Evolutionary conservation across 208 protist genomes (phyloP).

Genomic region (Wallacemonas sp.): DNA sequence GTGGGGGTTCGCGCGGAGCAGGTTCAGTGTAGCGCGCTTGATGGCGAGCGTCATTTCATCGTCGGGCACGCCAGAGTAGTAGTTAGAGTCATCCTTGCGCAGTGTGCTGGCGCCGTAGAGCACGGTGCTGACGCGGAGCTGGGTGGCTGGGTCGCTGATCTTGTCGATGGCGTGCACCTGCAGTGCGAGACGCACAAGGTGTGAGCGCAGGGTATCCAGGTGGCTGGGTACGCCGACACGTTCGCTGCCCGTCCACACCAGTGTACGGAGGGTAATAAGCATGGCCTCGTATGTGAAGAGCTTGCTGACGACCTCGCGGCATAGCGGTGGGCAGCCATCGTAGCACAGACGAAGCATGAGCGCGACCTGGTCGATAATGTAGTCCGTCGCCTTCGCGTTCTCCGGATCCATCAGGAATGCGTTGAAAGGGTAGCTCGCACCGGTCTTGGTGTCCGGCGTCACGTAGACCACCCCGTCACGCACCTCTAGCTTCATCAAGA

Average conservation of each 20-base stretch:
- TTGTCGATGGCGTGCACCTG: slow-evolving; percentile 48
- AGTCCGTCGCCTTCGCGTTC: slow-evolving; percentile 24
- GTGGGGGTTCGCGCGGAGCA: slow-evolving; percentile 64
- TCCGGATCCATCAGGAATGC: slow-evolving; percentile 32
- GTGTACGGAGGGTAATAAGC: slow-evolving; percentile 31
- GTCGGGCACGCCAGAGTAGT: slow-evolving; percentile 44
- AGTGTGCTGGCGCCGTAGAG: slow-evolving; percentile 70
- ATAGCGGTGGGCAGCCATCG: slow-evolving; percentile 53
- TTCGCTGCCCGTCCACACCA: slow-evolving; percentile 47
- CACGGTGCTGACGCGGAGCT: slow-evolving; percentile 62
- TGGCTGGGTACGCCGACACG: slow-evolving; percentile 23
- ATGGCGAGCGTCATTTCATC: slow-evolving; percentile 42
- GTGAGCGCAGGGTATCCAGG: slow-evolving; percentile 47
- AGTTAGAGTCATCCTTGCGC: slow-evolving; percentile 21
- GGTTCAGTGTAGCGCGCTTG: slow-evolving; percentile 38
- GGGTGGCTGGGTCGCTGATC: slow-evolving; percentile 37
- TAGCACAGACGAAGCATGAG: slow-evolving; percentile 62
- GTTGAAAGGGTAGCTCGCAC: slow-evolving; percentile 15
- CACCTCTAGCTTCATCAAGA: slow-evolving; percentile 36
- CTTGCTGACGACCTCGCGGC: slow-evolving; percentile 34
- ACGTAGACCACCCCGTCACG: slow-evolving; percentile 28
- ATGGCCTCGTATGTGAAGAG: slow-evolving; percentile 43
- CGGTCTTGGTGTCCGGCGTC: slow-evolving; percentile 4
- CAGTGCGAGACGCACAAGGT: slow-evolving; percentile 56
- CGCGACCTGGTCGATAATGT: slow-evolving; percentile 49